These are phyloP conservation scores for Aspergillus fumigatus DNA, from an alignment of 2,329 filamentous ascomycete genomes.

Conservation along the genomic window DNA sequence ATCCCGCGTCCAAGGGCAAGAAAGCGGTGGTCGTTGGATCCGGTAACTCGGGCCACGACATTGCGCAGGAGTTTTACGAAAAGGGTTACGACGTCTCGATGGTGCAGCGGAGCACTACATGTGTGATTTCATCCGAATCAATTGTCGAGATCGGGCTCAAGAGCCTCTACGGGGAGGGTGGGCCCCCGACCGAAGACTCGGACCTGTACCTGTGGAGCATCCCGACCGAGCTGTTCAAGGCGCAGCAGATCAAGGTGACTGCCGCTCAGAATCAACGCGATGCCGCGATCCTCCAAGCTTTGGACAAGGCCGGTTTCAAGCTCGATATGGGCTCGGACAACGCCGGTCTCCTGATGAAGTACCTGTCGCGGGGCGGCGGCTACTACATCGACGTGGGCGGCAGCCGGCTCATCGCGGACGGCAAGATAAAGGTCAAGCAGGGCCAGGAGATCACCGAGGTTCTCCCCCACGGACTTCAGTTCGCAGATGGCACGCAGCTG, in stretches of 20 bases:
- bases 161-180: conserved; percentile 45
- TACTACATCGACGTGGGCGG: conserved; percentile 69
- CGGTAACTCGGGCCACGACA: conserved; percentile 66
- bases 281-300: conserved; percentile 36
- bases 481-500: conserved; percentile 55
- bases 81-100: conserved; percentile 65
- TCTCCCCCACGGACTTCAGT: conserved; percentile 44
- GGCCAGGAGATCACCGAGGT: conserved; percentile 56
- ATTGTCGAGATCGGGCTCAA: conserved; percentile 52
- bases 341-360: conserved; percentile 57
- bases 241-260: conserved; percentile 49
- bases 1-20: conserved; percentile 46
- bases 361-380: conserved; percentile 61
- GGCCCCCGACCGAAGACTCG: conserved; percentile 60
- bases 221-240: conserved; percentile 58
- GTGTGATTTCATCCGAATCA: conserved; percentile 55
- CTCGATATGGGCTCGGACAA: conserved; percentile 55
- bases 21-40: conserved; percentile 63
- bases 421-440: conserved; percentile 62
- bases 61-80: conserved; percentile 63
- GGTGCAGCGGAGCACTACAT: conserved; percentile 63
- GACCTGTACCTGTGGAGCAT: conserved; percentile 58
- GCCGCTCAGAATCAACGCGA: conserved; percentile 33
- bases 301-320: conserved; percentile 57
- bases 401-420: conserved; percentile 57